Evolutionary conservation across 352 stramenopile species (phyloP), one percentile per base, ranked within the genome.

Genomic region (Globisporangium apiculatum): DNA sequence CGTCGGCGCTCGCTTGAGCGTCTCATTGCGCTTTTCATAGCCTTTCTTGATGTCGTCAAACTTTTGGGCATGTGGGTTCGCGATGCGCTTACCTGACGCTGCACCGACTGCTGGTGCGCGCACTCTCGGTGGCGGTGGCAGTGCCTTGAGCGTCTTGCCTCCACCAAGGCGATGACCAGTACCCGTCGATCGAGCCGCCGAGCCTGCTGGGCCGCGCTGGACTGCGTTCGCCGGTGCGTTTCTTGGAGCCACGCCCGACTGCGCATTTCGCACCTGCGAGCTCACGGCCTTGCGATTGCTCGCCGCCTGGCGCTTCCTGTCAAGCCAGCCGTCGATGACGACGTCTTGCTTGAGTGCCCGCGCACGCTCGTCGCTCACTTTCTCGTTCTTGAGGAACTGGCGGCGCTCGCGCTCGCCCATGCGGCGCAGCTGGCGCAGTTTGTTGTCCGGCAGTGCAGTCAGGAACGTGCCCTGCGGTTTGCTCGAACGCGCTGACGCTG

Each of bases 281-380:
- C 55, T 78, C 14, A 66, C 49, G 2, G 50, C 62, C 57, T 84
- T 85, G 15, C 79, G 75, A 50, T 89, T 76, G 24, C 66, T 75
- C 1, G 76, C 76, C 0, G 79, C 79, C 11, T 83, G 70, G 0
- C 72, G 67, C 65, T 87, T 89, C 55, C 83, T 83, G 40, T 86
- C 75, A 48, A 89, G 71, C 79, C 79, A 89, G 10, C 70, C 73
- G 50, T 86, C 75, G 71, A 89, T 87, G 10, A 89, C 75, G 17
- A 89, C 67, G 50, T 89, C 79, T 55, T 89, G 79, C 53, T 87
- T 86, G 10, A 62, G 63, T 35, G 64, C 51, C 53, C 78, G 67
- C 12, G 75, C 53, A 18, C 66, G 62, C 7, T 62, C 57, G 31
- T 75, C 66, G 12, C 51, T 57, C 1, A 67, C 72, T 36, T 87